Evolutionary conservation across 805 yeast species (phyloP), one percentile per base, ranked within the genome.

Genomic region (Ogataea parapolymorpha): DNA sequence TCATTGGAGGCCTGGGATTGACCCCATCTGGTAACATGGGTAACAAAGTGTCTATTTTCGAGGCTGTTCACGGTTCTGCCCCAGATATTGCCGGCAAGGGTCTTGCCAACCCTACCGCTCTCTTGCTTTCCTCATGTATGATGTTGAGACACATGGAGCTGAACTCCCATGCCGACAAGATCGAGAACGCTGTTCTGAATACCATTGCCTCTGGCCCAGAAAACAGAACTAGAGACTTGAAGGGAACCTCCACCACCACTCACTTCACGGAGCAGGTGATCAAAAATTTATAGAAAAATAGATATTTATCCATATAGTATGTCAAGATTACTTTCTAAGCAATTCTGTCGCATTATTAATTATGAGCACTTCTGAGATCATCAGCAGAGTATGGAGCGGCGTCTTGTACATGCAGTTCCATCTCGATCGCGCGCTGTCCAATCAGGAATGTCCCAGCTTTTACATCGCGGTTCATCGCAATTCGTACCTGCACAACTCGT

Each of bases 21-120:
- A 93, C 99, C 48, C 99, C 99, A 54, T 88, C 96, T 46, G 99
- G 96, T 68, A 93, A 93, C 81, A 93, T 93, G 90, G 99, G 99
- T 75, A 87, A 88, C 77, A 83, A 86, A 67, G 95, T 91, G 50
- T 88, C 97, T 42, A 91, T 93, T 66, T 93, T 93, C 68, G 99
- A 93, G 80, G 99, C 99, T 52, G 99, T 93, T 62, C 99, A 93
- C 70, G 99, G 99, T 68, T 90, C 98, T 44, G 99, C 99, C 50
- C 99, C 99, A 58, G 99, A 93, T 68, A 93, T 93, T 62, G 98
- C 98, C 49, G 99, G 99, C 64, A 88, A 93, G 78, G 95, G 95
- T 65, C 80, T 87, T 66, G 99, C 99, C 52, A 93, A 93, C 81
- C 99, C 99, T 73, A 93, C 99, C 48, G 99, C 99, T 43, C 72